These are phyloP conservation scores for Aaosphaeria pasadenensis DNA, from an alignment of 2,329 filamentous ascomycete genomes.

Conservation along the genomic window DNA sequence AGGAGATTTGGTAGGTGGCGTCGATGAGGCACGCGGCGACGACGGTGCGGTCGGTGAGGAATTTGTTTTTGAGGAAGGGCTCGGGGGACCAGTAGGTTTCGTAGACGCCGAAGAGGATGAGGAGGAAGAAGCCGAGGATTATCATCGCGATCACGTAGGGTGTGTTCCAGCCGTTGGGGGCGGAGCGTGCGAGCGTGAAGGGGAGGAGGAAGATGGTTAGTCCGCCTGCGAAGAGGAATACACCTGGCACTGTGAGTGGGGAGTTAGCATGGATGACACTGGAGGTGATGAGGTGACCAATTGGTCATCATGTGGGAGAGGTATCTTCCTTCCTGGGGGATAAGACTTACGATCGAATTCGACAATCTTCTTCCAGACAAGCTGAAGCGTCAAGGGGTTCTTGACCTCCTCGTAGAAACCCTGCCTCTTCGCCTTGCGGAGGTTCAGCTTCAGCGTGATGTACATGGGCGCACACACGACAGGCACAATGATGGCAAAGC, in stretches of 20 bases:
- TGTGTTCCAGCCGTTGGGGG: constrained; percentile 47
- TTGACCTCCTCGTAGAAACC: constrained; percentile 29
- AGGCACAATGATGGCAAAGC: constrained; percentile 62
- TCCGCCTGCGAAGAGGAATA: constrained; percentile 42
- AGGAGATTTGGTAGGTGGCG: constrained; percentile 48
- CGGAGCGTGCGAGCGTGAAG: constrained; percentile 54
- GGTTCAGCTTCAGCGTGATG: constrained; percentile 53
- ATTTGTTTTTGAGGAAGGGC: constrained; percentile 56
- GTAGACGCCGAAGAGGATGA: constrained; percentile 52
- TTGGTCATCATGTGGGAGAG: too few species aligned
- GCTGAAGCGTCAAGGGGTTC: constrained; percentile 19
- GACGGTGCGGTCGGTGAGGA: constrained; percentile 59
- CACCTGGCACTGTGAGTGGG: constrained; percentile 38
- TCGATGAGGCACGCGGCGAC: constrained; percentile 60
- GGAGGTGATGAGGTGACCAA: background rate
- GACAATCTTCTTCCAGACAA: constrained; percentile 38
- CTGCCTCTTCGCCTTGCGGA: constrained; percentile 55
- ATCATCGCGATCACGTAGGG: constrained; percentile 52
- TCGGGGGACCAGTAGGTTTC: constrained; percentile 45
- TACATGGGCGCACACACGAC: constrained; percentile 59
- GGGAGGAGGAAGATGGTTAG: constrained; percentile 48
- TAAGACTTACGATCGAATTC: constrained; percentile 45
- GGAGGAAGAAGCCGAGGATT: constrained; percentile 46
- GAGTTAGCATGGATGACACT: background rate
- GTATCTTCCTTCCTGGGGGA: too few species aligned